These are phyloP conservation scores for Leucocoprinus sp. DNA, from an alignment of 768 basidiomycete species.

Conservation along the genomic window DNA sequence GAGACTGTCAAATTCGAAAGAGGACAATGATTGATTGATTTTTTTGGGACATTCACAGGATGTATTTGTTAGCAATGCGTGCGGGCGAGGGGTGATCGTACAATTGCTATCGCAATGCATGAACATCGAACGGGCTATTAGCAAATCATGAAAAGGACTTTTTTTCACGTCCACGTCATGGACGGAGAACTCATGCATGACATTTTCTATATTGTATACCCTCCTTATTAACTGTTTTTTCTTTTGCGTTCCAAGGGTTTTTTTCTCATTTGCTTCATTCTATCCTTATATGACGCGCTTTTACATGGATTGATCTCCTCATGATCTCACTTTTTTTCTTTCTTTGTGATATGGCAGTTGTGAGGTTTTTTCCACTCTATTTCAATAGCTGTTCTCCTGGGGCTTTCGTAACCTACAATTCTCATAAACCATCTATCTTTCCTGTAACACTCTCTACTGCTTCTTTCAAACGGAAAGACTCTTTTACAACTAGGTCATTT, in stretches of 20 bases:
- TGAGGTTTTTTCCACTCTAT: constrained; percentile 16
- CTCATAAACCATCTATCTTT: constrained; percentile 41
- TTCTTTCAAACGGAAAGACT: constrained; percentile 59
- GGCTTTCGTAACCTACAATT: background rate
- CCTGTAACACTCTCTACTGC: constrained; percentile 69
- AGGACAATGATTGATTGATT: no score
- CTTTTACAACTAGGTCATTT: constrained; percentile 70
- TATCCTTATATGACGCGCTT: constrained; percentile 9
- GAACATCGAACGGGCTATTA: constrained; percentile 48
- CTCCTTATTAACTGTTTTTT: constrained; percentile 7
- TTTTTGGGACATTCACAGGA: constrained; percentile 36
- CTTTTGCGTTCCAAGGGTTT: background rate
- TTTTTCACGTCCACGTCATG: background rate
- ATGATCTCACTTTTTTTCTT: constrained; percentile 8
- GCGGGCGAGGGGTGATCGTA: constrained; percentile 58
- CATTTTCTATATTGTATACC: constrained; percentile 7
- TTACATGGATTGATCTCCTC: constrained; percentile 12
- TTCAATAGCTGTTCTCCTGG: background rate
- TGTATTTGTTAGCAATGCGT: constrained; percentile 58
- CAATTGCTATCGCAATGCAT: constrained; percentile 62
- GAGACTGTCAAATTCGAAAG: no score
- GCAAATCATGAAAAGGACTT: constrained; percentile 14
- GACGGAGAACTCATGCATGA: background rate
- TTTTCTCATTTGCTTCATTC: constrained; percentile 8
- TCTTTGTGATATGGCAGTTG: constrained; percentile 11